Evolutionary conservation across 2,329 filamentous ascomycete species (phyloP).

Genomic region (Claviceps capensis): DNA sequence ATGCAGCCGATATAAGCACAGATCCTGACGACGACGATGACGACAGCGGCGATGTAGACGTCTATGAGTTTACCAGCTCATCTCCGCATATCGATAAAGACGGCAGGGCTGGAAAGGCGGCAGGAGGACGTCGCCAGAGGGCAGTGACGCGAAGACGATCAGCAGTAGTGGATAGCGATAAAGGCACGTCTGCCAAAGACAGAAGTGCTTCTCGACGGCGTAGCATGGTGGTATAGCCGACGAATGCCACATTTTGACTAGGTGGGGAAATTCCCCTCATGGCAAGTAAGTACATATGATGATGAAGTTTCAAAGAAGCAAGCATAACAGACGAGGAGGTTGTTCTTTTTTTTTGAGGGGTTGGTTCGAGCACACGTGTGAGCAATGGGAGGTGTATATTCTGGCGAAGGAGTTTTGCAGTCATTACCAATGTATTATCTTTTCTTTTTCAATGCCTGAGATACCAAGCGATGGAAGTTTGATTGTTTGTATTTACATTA

Average conservation of each 20-base stretch:
- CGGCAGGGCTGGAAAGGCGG: slow-evolving; percentile 13
- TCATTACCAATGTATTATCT: slow-evolving; percentile 9
- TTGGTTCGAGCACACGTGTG: not conserved
- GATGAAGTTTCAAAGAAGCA: slow-evolving; percentile 2
- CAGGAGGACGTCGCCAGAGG: slow-evolving; percentile 17
- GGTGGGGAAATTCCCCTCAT: too few relatives aligned
- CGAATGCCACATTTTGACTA: slow-evolving; percentile 19
- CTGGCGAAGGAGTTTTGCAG: slow-evolving; percentile 12
- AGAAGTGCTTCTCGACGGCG: slow-evolving; percentile 30
- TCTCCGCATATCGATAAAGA: slow-evolving; percentile 27
- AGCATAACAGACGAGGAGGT: not conserved
- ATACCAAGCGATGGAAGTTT: slow-evolving; percentile 22
- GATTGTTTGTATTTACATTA: slow-evolving; percentile 18
- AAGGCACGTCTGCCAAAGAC: slow-evolving; percentile 14
- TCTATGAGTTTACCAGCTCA: slow-evolving; percentile 41
- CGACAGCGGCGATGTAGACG: slow-evolving; percentile 24
- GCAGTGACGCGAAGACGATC: slow-evolving; percentile 26
- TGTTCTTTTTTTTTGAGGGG: not conserved
- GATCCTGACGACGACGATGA: slow-evolving; percentile 3
- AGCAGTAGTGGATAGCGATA: slow-evolving; percentile 24
- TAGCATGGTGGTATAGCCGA: slow-evolving; percentile 45
- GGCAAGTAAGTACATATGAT: slow-evolving; percentile 1
- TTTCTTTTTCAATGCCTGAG: slow-evolving; percentile 13
- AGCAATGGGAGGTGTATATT: slow-evolving; percentile 11
- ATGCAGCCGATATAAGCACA: slow-evolving; percentile 1